Evolutionary conservation across 345 rosid species (phyloP).

Genomic region (Jatropha curcas): DNA sequence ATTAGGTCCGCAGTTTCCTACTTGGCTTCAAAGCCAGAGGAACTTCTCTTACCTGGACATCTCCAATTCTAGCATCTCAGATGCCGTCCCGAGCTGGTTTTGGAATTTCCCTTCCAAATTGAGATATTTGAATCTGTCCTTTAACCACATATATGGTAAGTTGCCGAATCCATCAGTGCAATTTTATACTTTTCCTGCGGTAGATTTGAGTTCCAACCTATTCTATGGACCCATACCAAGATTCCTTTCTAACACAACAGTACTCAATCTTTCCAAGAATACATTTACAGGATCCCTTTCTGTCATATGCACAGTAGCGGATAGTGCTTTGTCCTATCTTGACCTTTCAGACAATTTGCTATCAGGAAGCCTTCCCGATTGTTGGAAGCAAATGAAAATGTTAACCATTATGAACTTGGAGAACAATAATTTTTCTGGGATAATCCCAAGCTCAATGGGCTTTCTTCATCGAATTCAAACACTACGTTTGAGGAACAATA

Average conservation of each 20-base stretch:
- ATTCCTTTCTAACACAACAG: background rate
- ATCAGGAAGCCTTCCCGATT: conserved; percentile 11
- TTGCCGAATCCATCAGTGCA: background rate
- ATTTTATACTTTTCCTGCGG: background rate
- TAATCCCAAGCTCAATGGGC: background rate
- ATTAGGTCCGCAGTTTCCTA: conserved; percentile 11
- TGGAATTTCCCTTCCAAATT: background rate
- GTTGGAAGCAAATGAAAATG: background rate
- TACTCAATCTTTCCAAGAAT: background rate
- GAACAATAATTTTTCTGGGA: background rate
- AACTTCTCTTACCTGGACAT: background rate
- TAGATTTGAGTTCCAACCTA: conserved; percentile 1
- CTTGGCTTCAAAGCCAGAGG: conserved; percentile 7
- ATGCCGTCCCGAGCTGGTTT: background rate
- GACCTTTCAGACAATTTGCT: conserved; percentile 5
- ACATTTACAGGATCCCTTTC: conserved; percentile 3
- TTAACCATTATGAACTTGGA: background rate
- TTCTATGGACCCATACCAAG: background rate
- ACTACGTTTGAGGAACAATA: background rate
- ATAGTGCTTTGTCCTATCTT: background rate
- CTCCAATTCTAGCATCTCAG: background rate
- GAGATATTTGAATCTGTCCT: background rate
- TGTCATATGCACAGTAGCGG: background rate
- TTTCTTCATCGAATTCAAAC: background rate
- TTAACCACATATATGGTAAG: background rate